Conservation (phyloP, 257 asterid genomes). For the Agastache rugosa region DNA sequence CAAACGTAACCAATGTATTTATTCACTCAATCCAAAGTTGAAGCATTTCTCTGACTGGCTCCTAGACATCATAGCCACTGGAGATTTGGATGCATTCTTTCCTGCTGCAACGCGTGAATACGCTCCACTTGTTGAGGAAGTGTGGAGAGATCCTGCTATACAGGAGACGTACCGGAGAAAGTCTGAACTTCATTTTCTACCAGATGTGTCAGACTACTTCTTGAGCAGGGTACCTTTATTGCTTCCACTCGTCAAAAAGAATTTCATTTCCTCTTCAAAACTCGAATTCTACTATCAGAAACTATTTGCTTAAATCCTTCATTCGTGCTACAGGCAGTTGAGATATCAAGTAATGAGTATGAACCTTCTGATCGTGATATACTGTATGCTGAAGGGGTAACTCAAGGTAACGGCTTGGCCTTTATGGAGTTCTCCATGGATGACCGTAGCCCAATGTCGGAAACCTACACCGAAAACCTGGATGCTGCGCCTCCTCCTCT, state of each 20-base stretch:
- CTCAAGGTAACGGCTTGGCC: conserved; percentile 93
- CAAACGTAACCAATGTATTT: conserved; percentile 59
- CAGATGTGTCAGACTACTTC: conserved; percentile 91
- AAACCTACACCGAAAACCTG: conserved; percentile 76
- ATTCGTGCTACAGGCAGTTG: conserved; percentile 70
- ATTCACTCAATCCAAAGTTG: conserved; percentile 80
- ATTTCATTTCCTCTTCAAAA: background rate
- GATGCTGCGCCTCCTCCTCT: conserved; percentile 77
- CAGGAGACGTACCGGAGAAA: conserved; percentile 83
- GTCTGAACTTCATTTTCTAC: conserved; percentile 86
- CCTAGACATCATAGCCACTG: conserved; percentile 91
- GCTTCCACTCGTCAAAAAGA: background rate
- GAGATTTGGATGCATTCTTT: conserved; percentile 94
- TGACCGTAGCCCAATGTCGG: conserved; percentile 96
- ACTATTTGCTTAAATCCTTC: background rate
- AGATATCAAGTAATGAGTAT: conserved; percentile 92
- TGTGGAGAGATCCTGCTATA: conserved; percentile 91
- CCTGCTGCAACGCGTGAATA: conserved; percentile 99
- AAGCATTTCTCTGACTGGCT: conserved; percentile 98
- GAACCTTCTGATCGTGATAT: conserved; percentile 93
- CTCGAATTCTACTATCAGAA: conserved; percentile 3
- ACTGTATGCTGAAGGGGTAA: conserved; percentile 90
- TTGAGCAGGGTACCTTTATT: conserved; percentile 71
- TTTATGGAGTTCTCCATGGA: conserved; percentile 93
- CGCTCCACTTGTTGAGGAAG: conserved; percentile 96